phyloP scores from a whole-genome alignment of 345 rosid species.

The Aegle marmelos region DNA sequence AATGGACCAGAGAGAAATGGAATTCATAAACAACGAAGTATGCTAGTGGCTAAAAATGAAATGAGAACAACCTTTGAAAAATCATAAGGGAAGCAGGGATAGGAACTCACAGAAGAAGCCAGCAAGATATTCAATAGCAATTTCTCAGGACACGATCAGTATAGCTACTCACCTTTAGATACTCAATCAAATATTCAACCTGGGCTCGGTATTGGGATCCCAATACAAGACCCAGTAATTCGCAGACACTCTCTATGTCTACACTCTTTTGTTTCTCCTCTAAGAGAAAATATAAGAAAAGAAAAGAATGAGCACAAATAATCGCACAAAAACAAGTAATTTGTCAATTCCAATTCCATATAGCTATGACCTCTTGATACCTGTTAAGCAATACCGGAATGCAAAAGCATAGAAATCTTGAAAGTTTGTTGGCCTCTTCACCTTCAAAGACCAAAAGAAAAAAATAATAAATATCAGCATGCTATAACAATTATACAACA shows the following conservation, averaged over 20 bases:
- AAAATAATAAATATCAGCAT: constrained; percentile 16
- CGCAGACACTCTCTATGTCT: constrained; percentile 86
- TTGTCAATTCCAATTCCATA: constrained; percentile 5
- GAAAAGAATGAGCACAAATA: constrained; percentile 9
- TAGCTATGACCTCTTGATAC: constrained; percentile 28
- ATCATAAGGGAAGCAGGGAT: background rate
- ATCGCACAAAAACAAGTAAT: background rate
- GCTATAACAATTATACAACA: constrained; percentile 1
- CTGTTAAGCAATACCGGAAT: constrained; percentile 89
- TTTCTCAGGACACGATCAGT: background rate
- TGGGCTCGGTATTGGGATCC: constrained; percentile 69
- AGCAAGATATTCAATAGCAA: constrained; percentile 1
- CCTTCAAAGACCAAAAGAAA: constrained; percentile 39
- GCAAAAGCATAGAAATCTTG: constrained; percentile 79
- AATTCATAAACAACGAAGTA: background rate
- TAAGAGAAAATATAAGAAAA: constrained; percentile 26
- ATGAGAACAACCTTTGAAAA: background rate
- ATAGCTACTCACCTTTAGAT: constrained; percentile 51
- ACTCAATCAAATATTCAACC: constrained; percentile 73
- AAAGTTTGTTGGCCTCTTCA: constrained; percentile 66
- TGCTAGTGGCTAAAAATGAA: background rate
- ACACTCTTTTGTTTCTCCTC: constrained; percentile 93
- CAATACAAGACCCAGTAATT: constrained; percentile 75
- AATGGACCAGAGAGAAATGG: background rate
- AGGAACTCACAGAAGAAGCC: background rate